Base-by-base conservation (phyloP, 2,329 filamentous ascomycete genomes). In the Davidsoniella australis region DNA sequence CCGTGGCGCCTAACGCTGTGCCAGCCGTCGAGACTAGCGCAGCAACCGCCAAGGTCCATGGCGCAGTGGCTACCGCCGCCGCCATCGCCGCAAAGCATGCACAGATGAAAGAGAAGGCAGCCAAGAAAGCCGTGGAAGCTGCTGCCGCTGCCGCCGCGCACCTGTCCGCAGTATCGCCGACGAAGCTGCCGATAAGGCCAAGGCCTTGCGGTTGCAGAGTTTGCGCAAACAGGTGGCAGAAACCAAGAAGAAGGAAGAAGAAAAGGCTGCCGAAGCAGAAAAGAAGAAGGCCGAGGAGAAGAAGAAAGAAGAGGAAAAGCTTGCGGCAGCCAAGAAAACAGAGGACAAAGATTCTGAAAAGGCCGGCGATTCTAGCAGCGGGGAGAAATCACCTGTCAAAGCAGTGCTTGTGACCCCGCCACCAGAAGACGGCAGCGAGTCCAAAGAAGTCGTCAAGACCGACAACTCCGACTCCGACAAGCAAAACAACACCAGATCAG, bases 151-250 rank as follows among this genome's bases (percentile, higher is more conserved):
- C 55, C 42, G 50, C 57, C 50, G 51, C 59, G 8, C 57, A 10
- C 69, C 73, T 1, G 62, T 74, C 45, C 66, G 67, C 55, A 73
- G 70, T 57, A 68, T 78, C 46, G 76, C 75, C 40, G 72, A 84
- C 57, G 80, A 86, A 60, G 78, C 73, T 45, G 78, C 77, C 0
- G 65, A 71, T 57, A 80, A 75, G 62, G 77, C 77, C 45, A 80
- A 80, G 64, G 68, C 78, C 56, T 64, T 71, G 55, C 70, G 69
- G 49, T 66, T 77, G 54, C 68, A 74, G 54, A 66, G 61, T 56
- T 60, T 77, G 53, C 66, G 71, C 48, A 68, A 73, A 49, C 76
- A 76, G 61, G 72, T 73, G 4, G 71, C 71, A 46, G 71, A 71
- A 56, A 63, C 62, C 17, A 56, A 57, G 14, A 55, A 56, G 37